Evolutionary conservation across 2,329 filamentous ascomycete genomes (phyloP).

Genomic region (Talaromyces sp.): DNA sequence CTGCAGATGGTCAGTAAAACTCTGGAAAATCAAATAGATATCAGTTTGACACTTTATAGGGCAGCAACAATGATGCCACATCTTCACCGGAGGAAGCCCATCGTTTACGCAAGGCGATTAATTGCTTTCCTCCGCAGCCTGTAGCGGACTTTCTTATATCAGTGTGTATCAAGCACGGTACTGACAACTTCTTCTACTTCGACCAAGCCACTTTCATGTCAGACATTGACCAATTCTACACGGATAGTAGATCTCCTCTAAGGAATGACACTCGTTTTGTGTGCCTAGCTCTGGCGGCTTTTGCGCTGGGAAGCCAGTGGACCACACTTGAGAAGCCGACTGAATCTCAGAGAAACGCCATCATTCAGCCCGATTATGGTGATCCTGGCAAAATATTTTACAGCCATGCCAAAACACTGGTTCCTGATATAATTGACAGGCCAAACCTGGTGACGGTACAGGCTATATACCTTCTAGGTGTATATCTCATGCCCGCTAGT

Average conservation of each 20-base stretch:
- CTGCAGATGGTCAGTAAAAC: not conserved
- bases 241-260: not conserved
- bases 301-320: not conserved
- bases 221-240: not conserved
- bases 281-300: not conserved
- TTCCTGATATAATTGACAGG: conserved; percentile 36
- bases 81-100: not conserved
- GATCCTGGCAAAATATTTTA: conserved; percentile 34
- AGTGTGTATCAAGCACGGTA: not conserved
- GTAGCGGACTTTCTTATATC: not conserved
- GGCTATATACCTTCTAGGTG: conserved; percentile 32
- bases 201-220: not conserved
- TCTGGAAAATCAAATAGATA: not conserved
- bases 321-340: not conserved
- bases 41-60: not conserved
- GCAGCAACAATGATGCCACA: not conserved
- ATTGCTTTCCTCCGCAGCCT: not conserved
- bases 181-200: not conserved
- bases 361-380: conserved; percentile 8
- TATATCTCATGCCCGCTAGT: conserved; percentile 36
- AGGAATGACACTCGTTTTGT: conserved; percentile 30
- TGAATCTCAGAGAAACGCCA: conserved; percentile 20
- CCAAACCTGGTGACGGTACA: conserved; percentile 33
- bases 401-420: conserved; percentile 27
- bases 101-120: not conserved